Conservation (phyloP, 345 rosid genomes). For the Citrus medica region DNA sequence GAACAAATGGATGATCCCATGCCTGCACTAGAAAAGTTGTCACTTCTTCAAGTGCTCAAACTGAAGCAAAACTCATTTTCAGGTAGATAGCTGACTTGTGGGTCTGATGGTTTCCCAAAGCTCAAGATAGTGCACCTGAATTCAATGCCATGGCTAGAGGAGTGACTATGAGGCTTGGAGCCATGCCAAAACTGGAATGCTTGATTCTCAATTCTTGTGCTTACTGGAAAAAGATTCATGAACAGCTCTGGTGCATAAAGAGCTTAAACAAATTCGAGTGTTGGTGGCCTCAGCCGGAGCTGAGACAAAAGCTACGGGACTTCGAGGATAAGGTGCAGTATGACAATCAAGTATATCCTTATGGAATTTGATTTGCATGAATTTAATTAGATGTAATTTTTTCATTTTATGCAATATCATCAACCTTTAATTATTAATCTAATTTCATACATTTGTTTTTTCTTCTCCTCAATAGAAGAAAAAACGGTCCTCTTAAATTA, state of each 20-base stretch:
- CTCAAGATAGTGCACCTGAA: not conserved
- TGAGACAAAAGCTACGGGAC: not conserved
- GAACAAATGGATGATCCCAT: not conserved
- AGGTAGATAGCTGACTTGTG: not conserved
- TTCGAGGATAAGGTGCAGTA: not conserved
- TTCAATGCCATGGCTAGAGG: conserved; percentile 4
- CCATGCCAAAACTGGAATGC: not conserved
- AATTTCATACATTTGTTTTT: no score
- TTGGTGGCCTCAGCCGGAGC: not conserved
- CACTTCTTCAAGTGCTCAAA: not conserved
- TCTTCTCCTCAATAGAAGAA: no score
- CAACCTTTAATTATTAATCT: no score
- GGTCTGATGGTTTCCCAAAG: not conserved
- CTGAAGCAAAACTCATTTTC: not conserved
- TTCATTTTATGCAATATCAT: no score
- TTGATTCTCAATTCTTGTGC: not conserved
- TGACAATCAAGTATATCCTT: not conserved
- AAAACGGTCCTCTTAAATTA: no score
- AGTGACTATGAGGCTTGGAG: not conserved
- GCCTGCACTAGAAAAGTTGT: not conserved
- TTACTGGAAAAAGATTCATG: not conserved
- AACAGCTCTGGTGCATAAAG: not conserved
- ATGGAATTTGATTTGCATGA: not conserved
- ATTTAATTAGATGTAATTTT: not conserved
- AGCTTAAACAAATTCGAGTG: not conserved